Base-by-base conservation (phyloP, 805 yeast genomes). In the Barnettozyma sucrosica region DNA sequence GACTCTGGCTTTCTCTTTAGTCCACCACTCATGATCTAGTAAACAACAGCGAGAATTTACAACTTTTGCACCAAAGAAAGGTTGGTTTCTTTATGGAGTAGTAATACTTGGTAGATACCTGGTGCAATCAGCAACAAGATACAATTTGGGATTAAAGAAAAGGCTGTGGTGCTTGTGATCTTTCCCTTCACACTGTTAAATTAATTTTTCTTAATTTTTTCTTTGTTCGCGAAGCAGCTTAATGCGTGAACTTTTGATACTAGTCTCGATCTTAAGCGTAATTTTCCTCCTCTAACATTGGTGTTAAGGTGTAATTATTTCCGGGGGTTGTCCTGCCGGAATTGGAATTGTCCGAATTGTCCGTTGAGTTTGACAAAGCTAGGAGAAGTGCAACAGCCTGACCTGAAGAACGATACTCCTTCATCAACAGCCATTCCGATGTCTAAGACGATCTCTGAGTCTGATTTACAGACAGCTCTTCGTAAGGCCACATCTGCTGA, bases 401-500 rank as follows among this genome's bases (percentile, higher is more conserved):
- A 16, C 23, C 7, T 14, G 21, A 7, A 34, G 11, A 34, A 18
- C 16, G n/a, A 28, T 28, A 13, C n/a, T 28, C n/a, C n/a, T 7
- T 28, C 11, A 14, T 2, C n/a, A 28, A 28, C 32, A 28, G 23
- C 23, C 37, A 20, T 20, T 34, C 21, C 32, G 19, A 56, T 59
- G 62, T 59, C 62, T 9, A 59, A 58, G 37, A 53, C 57, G 0
- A 36, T 59, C 2, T 53, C 64, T 3, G 76, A 69, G 2, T 48
- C 70, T 3, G 76, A 76, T 47, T 55, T 77, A 36, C 67, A 63
- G 18, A 64, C 68, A 3, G 64, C 68, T 25, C 50, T 70, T 32
- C 83, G 80, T 62, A 92, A 92, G 69, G 97, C 99, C 0, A 85
- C 95, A 49, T 82, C 84, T 23, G 53, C 77, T 18, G 97, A 89